Conservation (phyloP, 768 basidiomycete species). For the Nidula microcarpa region DNA sequence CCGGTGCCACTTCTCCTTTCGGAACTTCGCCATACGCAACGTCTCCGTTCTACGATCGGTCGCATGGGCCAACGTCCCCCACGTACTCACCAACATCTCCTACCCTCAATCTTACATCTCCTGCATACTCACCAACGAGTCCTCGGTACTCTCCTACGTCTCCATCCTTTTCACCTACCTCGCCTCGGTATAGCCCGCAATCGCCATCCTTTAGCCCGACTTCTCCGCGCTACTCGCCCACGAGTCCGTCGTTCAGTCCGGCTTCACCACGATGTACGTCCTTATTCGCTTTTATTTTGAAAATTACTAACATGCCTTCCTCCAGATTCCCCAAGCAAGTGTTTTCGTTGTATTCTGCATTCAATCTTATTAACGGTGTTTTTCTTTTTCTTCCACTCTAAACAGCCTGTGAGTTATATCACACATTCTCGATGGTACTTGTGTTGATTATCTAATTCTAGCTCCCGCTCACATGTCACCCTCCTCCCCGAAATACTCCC, state of each 20-base stretch:
- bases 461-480: slow-evolving; percentile 84
- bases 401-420: slow-evolving; percentile 71
- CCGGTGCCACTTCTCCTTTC: slow-evolving; percentile 80
- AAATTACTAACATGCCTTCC: slow-evolving; percentile 13
- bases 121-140: slow-evolving; percentile 81
- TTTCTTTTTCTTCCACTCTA: slow-evolving; percentile 3
- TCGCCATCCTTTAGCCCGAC: slow-evolving; percentile 91
- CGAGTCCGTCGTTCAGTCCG: slow-evolving; percentile 88
- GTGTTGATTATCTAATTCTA: slow-evolving; percentile 18
- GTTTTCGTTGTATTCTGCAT: slow-evolving; percentile 1
- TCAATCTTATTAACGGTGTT: slow-evolving; percentile 17
- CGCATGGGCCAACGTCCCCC: slow-evolving; percentile 64
- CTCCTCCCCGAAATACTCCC: slow-evolving; percentile 89
- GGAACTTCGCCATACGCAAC: slow-evolving; percentile 79
- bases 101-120: slow-evolving; percentile 76
- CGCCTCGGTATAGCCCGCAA: slow-evolving; percentile 82
- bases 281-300: slow-evolving; percentile 1
- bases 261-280: slow-evolving; percentile 86
- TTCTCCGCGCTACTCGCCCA: slow-evolving; percentile 85
- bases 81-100: slow-evolving; percentile 90
- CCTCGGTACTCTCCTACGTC: slow-evolving; percentile 85
- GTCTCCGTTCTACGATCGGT: slow-evolving; percentile 78
- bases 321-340: slow-evolving; percentile 80
- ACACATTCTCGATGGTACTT: neutral
- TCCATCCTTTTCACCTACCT: slow-evolving; percentile 82